phyloP scores from a whole-genome alignment of 192 early-diverging fungal genomes.

The Lunasporangiospora selenospora region DNA sequence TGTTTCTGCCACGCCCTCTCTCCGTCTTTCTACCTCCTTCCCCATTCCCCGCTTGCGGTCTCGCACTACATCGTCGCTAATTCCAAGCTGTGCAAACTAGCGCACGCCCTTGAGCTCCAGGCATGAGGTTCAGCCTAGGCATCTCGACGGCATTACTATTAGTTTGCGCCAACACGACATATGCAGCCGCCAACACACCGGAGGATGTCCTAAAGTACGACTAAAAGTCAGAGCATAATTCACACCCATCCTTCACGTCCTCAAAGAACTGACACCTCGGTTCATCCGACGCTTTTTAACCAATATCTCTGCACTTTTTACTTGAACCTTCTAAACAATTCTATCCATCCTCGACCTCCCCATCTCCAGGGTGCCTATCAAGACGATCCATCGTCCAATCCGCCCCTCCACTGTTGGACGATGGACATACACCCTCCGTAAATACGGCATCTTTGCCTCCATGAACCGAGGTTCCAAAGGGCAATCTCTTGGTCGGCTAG shows the following conservation, averaged over 20 bases:
- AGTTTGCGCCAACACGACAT: neutral
- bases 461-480: neutral
- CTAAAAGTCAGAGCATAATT: no score
- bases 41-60: neutral
- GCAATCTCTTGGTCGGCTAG: neutral
- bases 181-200: neutral
- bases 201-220: conserved; percentile 25
- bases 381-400: neutral
- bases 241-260: neutral
- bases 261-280: no score
- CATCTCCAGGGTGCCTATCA: conserved; percentile 11
- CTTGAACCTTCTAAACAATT: no score
- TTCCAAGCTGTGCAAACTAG: no score
- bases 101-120: neutral
- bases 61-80: no score
- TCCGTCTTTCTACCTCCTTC: neutral
- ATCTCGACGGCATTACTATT: conserved; percentile 12
- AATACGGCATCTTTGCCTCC: conserved; percentile 20
- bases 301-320: no score
- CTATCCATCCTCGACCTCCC: neutral
- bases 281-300: no score
- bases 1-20: neutral
- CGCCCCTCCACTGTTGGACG: conserved; percentile 15
- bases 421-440: conserved; percentile 19
- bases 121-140: conserved; percentile 18